Base-by-base conservation (phyloP, 306 rosid species). In the Betula pendula region DNA sequence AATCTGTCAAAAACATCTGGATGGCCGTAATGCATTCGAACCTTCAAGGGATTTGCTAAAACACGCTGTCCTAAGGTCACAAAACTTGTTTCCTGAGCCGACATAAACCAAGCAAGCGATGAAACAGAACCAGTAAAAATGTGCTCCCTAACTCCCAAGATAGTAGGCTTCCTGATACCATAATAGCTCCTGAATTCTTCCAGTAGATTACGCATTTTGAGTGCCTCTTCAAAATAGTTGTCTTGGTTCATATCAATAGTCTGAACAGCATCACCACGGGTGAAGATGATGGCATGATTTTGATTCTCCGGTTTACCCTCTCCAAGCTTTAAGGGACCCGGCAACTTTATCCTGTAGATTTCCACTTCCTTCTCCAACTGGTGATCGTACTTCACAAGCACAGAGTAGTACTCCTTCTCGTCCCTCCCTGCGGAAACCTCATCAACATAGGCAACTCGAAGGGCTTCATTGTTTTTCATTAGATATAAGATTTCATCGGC, bases 241-340 rank as follows among this genome's bases (percentile, higher is more conserved):
- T 93, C 98, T 70, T 93, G 97, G 88, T 93, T 91, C 98, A 93
- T 93, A 72, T 93, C 98, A 77, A 93, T 93, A 8, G 97, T 84
- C 84, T 93, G 98, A 77, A 93, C 83, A 38, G 97, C 98, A 80
- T 93, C 97, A n/a, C 97, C 98, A 11, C 97, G 96, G 25, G 98
- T 93, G 85, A 93, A 93, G 78, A 93, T 88, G 76, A 88, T 72
- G 47, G 98, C 97, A 82, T 93, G 98, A 33, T 93, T 93, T 88
- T 93, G 98, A 80, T 93, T 93, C 85, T 91, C 97, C 19, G 97
- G 98, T 84, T 93, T 93, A 71, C 98, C 97, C 82, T 91, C 98
- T 77, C 98, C 98, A 17, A 93, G 88, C 86, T 89, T 93, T 74
- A 87, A 59, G 40, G 93, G 93, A 77, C 98, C 98, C 58, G 97